A percentile compares a stretch with the other conserved stretches of the same genome.
These are phyloP conservation scores for Stephanodiscus triporus DNA, from an alignment of 108 stramenopile species.

Conservation along the genomic window DNA sequence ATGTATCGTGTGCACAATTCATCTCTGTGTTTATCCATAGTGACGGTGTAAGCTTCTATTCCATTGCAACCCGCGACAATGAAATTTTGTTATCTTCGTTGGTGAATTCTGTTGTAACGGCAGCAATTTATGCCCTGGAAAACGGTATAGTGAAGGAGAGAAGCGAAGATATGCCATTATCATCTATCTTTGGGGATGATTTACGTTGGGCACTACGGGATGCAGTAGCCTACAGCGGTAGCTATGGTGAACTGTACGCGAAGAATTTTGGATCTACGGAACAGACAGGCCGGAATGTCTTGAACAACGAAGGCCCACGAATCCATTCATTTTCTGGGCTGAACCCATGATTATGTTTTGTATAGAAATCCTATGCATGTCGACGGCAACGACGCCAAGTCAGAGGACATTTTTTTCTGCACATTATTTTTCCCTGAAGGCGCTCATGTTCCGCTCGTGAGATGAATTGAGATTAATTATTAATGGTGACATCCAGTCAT, in stretches of 20 bases:
- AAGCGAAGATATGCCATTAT: conserved; percentile 28
- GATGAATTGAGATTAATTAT: too few relatives aligned
- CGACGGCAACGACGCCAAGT: too few relatives aligned
- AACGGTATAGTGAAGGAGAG: conserved; percentile 32
- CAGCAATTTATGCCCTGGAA: conserved; percentile 57
- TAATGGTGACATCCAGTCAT: too few relatives aligned
- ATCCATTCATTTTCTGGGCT: background rate
- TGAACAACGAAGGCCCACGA: conserved; percentile 26
- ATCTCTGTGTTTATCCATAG: background rate
- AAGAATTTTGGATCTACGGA: conserved; percentile 22
- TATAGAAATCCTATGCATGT: too few relatives aligned
- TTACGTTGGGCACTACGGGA: conserved; percentile 27
- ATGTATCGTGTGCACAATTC: background rate
- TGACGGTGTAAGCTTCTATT: conserved; percentile 14
- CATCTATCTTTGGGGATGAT: conserved; percentile 45
- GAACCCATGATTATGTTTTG: too few relatives aligned
- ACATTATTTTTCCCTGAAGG: too few relatives aligned
- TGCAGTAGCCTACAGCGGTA: conserved; percentile 18
- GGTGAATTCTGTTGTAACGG: conserved; percentile 52
- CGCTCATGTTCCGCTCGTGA: too few relatives aligned
- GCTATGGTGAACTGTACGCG: conserved; percentile 18
- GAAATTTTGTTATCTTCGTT: conserved; percentile 56
- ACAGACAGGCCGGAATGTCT: conserved; percentile 20
- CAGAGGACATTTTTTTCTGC: too few relatives aligned
- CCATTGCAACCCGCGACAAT: conserved; percentile 53